These are phyloP conservation scores for Metarhizium anisopliae DNA, from an alignment of 2,329 filamentous ascomycete genomes.

Conservation along the genomic window DNA sequence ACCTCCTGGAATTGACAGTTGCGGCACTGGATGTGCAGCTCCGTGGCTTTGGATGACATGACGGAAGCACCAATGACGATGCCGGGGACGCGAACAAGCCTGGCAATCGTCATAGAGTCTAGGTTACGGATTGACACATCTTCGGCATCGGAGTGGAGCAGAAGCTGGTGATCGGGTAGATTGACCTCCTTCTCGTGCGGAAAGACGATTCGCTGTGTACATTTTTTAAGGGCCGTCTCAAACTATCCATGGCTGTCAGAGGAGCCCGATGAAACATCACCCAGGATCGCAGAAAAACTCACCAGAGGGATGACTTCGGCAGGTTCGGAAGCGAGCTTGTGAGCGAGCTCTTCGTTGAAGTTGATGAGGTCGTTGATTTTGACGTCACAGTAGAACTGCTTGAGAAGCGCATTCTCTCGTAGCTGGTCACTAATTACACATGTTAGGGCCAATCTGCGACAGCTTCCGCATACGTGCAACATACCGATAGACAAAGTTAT, in stretches of 20 bases:
- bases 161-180: constrained; percentile 85
- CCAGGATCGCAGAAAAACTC: constrained; percentile 19
- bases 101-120: constrained; percentile 84
- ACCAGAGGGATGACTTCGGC: constrained; percentile 88
- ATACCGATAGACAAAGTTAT: constrained; percentile 88
- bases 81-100: constrained; percentile 91
- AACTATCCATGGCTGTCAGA: constrained; percentile 48
- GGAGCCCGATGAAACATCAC: background rate
- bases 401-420: constrained; percentile 85
- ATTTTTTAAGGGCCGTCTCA: constrained; percentile 79
- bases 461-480: background rate
- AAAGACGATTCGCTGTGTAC: constrained; percentile 88
- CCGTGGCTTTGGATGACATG: constrained; percentile 89
- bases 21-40: constrained; percentile 78
- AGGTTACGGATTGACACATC: constrained; percentile 90
- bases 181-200: constrained; percentile 58
- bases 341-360: constrained; percentile 90
- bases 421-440: constrained; percentile 68
- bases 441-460: constrained; percentile 7
- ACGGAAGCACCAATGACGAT: constrained; percentile 97
- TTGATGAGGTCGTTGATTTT: constrained; percentile 93
- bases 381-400: constrained; percentile 93
- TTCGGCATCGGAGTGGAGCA: constrained; percentile 85
- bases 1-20: constrained; percentile 68
- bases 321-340: constrained; percentile 81